Evolutionary conservation across 129 eudicot species (phyloP), one percentile per base, ranked within the genome.

Genomic region (Ambrosia trifida): DNA sequence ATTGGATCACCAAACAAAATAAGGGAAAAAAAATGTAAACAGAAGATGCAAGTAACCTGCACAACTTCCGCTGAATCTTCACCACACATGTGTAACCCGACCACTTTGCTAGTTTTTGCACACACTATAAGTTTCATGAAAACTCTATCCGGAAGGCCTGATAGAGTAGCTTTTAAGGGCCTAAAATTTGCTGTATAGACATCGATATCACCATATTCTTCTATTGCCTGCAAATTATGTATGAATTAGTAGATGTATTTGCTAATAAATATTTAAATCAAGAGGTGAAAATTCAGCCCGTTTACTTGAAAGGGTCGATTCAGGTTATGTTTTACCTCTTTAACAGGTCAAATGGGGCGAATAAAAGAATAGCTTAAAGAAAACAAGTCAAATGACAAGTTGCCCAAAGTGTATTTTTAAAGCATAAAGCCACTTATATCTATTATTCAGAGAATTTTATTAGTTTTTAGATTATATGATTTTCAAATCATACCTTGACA

Each of bases 21-120:
- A 17, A 47, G 7, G 6, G 41, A 7, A 24, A 38, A 52, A 20
- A 35, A 68, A 73, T 11, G 62, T 16, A 52, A 66, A 73, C 12
- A 61, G 41, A 69, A 56, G 18, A 66, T 51, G 69, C 12, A 14
- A 75, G 30, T 31, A 79, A 90, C 99, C 97, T 95, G 99, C 24
- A 84, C 87, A 53, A 95, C 70, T 80, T 95, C 99, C 14, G 99
- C 91, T 67, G 99, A 82, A 74, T 90, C 99, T 47, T 95, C 97
- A 76, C 99, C 99, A 51, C 99, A 95, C 88, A 95, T 83, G 79
- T 90, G 97, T 83, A 95, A 79, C 13, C 99, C 99, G 4, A 95
- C 10, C 54, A 95, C 96, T 79, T 88, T 85, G 58, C 83, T 63
- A 44, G 99, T 90, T 76, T 88, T 90, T 67, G 97, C 96, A 78